Conservation (phyloP, 805 yeast species). For the Cyberlindnera meyerae region DNA sequence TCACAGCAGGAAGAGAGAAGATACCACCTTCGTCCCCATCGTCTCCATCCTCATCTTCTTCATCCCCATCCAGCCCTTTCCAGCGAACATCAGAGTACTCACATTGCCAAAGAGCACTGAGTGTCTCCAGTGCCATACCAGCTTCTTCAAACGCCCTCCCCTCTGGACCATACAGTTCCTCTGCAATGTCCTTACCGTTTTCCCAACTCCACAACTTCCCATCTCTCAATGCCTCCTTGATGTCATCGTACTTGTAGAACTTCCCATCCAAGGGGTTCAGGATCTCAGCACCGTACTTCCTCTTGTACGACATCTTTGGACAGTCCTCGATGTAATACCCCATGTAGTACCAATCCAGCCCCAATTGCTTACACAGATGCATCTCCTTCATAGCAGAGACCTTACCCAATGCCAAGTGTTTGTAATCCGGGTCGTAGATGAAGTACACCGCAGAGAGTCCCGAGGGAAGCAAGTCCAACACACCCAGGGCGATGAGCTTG, state of each 20-base stretch:
- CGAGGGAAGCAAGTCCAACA: conserved; percentile 69
- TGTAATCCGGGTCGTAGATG: conserved; percentile 80
- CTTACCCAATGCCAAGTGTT: conserved; percentile 68
- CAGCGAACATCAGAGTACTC: neutral
- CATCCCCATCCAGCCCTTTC: neutral
- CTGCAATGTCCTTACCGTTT: conserved; percentile 3
- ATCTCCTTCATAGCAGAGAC: conserved; percentile 71
- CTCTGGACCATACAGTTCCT: conserved; percentile 5
- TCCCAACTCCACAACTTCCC: conserved; percentile 18
- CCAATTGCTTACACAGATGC: conserved; percentile 43
- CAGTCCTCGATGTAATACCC: conserved; percentile 82
- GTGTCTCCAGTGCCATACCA: neutral
- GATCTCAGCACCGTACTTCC: conserved; percentile 70
- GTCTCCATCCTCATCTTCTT: conserved; percentile 1
- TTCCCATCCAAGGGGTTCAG: conserved; percentile 48
- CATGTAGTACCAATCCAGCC: conserved; percentile 54
- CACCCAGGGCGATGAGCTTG: conserved; percentile 67
- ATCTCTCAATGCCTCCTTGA: conserved; percentile 17
- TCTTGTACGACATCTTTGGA: conserved; percentile 77
- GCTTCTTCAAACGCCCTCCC: conserved; percentile 2
- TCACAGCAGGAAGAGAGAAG: conserved; percentile 7
- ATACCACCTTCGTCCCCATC: conserved; percentile 6
- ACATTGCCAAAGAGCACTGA: neutral
- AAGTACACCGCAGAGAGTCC: conserved; percentile 82
- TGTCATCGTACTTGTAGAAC: conserved; percentile 30